Evolutionary conservation across 176 grass and related monocot genomes (phyloP).

Genomic region (Aechmea fasciata): DNA sequence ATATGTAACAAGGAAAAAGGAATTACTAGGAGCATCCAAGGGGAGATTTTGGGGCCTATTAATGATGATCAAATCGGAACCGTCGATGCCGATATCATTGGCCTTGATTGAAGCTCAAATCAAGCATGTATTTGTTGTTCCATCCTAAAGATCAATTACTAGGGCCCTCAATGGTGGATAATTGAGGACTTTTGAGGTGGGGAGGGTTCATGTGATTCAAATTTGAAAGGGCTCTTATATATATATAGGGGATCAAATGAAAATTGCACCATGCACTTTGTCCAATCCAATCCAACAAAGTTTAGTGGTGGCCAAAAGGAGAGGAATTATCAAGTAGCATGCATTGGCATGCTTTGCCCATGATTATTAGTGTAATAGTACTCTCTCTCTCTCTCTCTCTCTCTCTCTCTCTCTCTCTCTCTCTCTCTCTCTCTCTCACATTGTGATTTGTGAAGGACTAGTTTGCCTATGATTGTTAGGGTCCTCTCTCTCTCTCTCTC

Average conservation of each 20-base stretch:
- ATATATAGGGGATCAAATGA: not conserved
- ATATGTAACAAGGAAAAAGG: not conserved
- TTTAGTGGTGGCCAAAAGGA: constrained; percentile 2
- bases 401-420: too few relatives aligned
- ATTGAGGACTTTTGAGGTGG: too few relatives aligned
- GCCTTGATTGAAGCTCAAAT: too few relatives aligned
- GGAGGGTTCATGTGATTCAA: too few relatives aligned
- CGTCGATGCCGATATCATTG: not conserved
- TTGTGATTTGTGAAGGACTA: too few relatives aligned
- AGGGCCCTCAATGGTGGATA: too few relatives aligned
- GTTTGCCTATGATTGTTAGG: too few relatives aligned
- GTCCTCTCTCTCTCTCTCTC: too few relatives aligned
- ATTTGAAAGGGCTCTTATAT: too few relatives aligned
- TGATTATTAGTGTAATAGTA: not conserved
- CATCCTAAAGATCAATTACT: too few relatives aligned
- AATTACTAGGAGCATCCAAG: not conserved
- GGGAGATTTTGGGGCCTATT: not conserved
- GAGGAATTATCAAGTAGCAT: constrained; percentile 1
- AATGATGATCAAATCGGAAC: not conserved
- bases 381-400: not conserved
- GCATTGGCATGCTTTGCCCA: not conserved
- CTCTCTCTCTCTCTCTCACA: too few relatives aligned
- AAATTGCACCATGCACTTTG: not conserved
- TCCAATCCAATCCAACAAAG: constrained; percentile 1
- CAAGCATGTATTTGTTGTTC: too few relatives aligned